Conservation (phyloP, 129 eudicot species). For the Rutidosis leptorrhynchoides region DNA sequence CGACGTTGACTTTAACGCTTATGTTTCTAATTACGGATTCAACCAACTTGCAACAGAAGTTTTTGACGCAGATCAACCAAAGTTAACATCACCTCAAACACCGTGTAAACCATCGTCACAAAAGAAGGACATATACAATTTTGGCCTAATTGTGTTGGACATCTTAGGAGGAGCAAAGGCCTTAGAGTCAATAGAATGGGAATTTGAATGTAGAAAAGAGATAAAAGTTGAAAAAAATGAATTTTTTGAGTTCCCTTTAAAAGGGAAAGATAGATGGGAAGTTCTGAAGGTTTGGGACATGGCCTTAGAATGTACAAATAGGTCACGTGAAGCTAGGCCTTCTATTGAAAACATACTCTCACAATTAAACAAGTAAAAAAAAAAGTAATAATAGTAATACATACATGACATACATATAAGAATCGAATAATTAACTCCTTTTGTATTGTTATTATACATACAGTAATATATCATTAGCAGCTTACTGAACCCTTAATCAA, state of each 20-base stretch:
- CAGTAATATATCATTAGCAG: no score
- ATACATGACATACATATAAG: not conserved
- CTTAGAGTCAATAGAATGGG: slow-evolving; percentile 20
- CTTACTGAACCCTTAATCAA: no score
- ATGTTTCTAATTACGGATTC: slow-evolving; percentile 54
- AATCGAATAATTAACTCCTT: not conserved
- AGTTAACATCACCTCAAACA: slow-evolving; percentile 13
- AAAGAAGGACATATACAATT: slow-evolving; percentile 45
- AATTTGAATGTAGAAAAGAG: slow-evolving; percentile 15
- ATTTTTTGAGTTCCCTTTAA: slow-evolving; percentile 33
- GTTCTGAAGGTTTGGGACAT: slow-evolving; percentile 42
- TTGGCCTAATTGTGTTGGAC: slow-evolving; percentile 48
- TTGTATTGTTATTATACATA: not conserved
- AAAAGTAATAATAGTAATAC: slow-evolving; percentile 13
- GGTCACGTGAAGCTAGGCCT: slow-evolving; percentile 47
- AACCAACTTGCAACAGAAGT: slow-evolving; percentile 42
- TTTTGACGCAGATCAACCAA: slow-evolving; percentile 28
- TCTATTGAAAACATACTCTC: slow-evolving; percentile 33
- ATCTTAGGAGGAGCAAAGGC: slow-evolving; percentile 45
- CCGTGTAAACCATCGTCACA: slow-evolving; percentile 32
- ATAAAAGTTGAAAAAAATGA: slow-evolving; percentile 19
- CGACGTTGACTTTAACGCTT: slow-evolving; percentile 43
- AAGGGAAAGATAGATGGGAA: slow-evolving; percentile 37
- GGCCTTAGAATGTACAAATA: slow-evolving; percentile 48
- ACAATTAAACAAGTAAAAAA: slow-evolving; percentile 10